phyloP scores from a whole-genome alignment of 192 early-diverging fungal species.

The Coemansia sp. region DNA sequence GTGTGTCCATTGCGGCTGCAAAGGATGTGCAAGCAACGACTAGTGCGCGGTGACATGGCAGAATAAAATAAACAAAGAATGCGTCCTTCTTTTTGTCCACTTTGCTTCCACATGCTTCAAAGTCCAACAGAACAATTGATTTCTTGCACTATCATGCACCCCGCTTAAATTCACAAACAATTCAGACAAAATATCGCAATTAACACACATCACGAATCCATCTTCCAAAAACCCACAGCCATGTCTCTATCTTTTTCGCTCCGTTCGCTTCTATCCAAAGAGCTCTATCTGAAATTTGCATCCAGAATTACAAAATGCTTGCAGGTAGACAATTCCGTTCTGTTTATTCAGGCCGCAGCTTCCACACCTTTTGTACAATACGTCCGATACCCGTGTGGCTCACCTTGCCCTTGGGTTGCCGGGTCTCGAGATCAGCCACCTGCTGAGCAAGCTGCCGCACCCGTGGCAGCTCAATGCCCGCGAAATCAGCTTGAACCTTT shows the following conservation, averaged over 20 bases:
- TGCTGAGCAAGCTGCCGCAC: conserved; percentile 24
- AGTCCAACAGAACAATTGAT: neutral
- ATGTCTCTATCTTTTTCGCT: neutral
- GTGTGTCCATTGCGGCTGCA: conserved; percentile 93
- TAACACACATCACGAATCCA: conserved; percentile 25
- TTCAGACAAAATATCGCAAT: conserved; percentile 36
- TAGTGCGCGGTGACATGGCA: conserved; percentile 23
- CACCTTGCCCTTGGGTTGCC: conserved; percentile 6
- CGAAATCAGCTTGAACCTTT: conserved; percentile 17
- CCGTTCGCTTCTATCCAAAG: too few species aligned
- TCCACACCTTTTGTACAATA: conserved; percentile 49
- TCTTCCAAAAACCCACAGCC: neutral
- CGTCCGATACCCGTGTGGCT: conserved; percentile 39
- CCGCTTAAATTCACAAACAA: neutral
- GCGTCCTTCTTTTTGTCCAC: neutral
- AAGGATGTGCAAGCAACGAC: conserved; percentile 71
- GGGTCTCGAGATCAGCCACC: conserved; percentile 33
- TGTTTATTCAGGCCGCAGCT: conserved; percentile 12
- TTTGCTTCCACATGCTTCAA: neutral
- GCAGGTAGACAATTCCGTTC: too few species aligned
- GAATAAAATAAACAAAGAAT: conserved; percentile 1
- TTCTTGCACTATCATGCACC: neutral
- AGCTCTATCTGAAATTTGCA: too few species aligned
- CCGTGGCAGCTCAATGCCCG: conserved; percentile 17
- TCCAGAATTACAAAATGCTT: neutral